Conservation (phyloP, 352 stramenopile species). For the Peronosclerospora sorghi region DNA sequence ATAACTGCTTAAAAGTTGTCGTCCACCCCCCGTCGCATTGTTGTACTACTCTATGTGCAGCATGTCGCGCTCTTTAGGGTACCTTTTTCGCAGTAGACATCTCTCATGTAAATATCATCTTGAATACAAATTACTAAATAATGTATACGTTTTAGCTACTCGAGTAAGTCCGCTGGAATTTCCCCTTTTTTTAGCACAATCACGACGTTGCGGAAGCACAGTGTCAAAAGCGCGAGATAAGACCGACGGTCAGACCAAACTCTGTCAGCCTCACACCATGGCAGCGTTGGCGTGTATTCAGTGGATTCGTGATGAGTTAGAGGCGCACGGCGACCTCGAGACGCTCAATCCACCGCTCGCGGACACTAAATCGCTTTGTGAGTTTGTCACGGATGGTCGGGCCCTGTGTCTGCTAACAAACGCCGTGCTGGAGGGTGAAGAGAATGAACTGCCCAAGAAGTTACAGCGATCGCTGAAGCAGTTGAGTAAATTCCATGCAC, state of each 20-base stretch:
- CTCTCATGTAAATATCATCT: too few species aligned
- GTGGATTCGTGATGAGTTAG: slow-evolving; percentile 53
- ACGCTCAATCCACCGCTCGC: slow-evolving; percentile 20
- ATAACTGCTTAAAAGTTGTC: too few species aligned
- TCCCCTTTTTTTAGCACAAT: neutral
- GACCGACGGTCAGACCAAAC: neutral
- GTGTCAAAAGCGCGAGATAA: slow-evolving; percentile 3
- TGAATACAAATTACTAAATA: too few species aligned
- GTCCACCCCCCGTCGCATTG: too few species aligned
- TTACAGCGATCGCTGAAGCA: slow-evolving; percentile 58
- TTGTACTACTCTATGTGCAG: too few species aligned
- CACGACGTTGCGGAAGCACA: slow-evolving; percentile 5
- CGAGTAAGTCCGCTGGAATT: too few species aligned
- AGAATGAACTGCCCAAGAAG: slow-evolving; percentile 49
- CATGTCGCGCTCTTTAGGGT: too few species aligned
- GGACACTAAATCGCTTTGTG: slow-evolving; percentile 37
- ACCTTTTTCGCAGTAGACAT: too few species aligned
- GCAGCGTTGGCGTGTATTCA: slow-evolving; percentile 27
- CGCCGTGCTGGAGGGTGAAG: slow-evolving; percentile 16
- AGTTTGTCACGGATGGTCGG: slow-evolving; percentile 65
- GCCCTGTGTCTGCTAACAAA: slow-evolving; percentile 60
- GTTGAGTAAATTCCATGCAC: slow-evolving; percentile 63
- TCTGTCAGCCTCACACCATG: slow-evolving; percentile 5
- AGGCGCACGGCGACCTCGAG: slow-evolving; percentile 18
- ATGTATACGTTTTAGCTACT: too few species aligned